Evolutionary conservation across 208 protist species (phyloP), one percentile per base, ranked within the genome.

Genomic region (Crithidia expoeki): DNA sequence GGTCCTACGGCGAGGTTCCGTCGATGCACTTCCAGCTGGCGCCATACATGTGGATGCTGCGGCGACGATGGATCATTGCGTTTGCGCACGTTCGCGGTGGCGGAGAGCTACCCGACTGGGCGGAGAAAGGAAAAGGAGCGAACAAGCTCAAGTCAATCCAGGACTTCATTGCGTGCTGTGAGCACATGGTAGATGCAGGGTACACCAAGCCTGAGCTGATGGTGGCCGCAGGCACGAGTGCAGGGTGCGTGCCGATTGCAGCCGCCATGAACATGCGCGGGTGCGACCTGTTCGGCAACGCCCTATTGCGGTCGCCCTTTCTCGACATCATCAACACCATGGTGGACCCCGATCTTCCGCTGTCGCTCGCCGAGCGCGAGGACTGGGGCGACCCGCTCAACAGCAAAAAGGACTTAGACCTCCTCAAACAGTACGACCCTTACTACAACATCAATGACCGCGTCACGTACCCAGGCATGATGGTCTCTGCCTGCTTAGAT

Each of bases 341-440:
- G 95, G 57, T 80, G 10, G 94, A 98, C 67, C 81, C 87, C 30
- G 83, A 93, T 52, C 76, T 98, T 10, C 94, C 96, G 19, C 83
- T 98, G 17, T 96, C 94, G 30, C 67, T 95, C 4, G 90, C 83
- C 12, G 94, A 98, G 67, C 93, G 88, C n/a, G 88, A 94, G 32
- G 95, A 98, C 71, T 99, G 96, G 95, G 96, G 96, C 25, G 97
- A 98, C 75, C 94, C 94, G 55, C 83, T 95, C 28, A 88, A 95
- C 78, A 79, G 38, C 53, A 79, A 81, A 34, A 63, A 74, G 10
- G 92, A 97, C 60, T 67, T 94, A 28, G 80, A 80, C 19, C 51
- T 73, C 11, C 70, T 97, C 33, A 82, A 86, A 55, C 73, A 80
- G 32, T 97, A 95, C 68, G 92, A 97, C 66, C 89, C 92, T 0